Conservation (phyloP, 73 alveolate species). For the Paramecium sonneborni region DNA sequence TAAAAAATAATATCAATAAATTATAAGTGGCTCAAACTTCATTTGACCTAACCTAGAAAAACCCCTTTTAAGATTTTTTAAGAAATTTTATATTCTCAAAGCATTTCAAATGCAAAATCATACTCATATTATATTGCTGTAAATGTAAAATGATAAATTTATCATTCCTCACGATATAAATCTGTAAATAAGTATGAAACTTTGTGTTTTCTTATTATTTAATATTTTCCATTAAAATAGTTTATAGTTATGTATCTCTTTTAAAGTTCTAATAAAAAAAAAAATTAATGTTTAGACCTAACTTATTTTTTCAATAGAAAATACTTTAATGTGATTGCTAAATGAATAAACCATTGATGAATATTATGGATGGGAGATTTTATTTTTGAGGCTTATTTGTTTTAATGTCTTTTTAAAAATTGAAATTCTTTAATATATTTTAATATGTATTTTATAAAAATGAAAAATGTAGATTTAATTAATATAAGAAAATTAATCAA, state of each 20-base stretch:
- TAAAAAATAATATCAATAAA: neutral
- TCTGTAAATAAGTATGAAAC: no score
- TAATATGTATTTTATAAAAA: neutral
- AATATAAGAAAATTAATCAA: neutral
- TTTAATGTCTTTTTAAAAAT: neutral
- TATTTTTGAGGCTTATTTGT: neutral
- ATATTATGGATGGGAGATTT: neutral
- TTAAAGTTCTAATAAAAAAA: neutral
- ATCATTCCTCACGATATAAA: neutral
- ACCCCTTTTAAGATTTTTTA: neutral
- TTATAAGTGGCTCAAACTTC: neutral
- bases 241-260: neutral
- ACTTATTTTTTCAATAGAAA: neutral
- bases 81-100: neutral
- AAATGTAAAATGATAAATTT: neutral
- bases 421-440: neutral
- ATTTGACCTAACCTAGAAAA: neutral
- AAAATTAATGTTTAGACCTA: neutral
- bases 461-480: neutral
- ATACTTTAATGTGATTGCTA: neutral
- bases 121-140: no score
- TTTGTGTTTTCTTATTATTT: no score
- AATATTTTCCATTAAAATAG: neutral
- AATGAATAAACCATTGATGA: no score
- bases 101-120: neutral